Evolutionary conservation across 768 basidiomycete genomes (phyloP).

Genomic region (Trametes meyenii): DNA sequence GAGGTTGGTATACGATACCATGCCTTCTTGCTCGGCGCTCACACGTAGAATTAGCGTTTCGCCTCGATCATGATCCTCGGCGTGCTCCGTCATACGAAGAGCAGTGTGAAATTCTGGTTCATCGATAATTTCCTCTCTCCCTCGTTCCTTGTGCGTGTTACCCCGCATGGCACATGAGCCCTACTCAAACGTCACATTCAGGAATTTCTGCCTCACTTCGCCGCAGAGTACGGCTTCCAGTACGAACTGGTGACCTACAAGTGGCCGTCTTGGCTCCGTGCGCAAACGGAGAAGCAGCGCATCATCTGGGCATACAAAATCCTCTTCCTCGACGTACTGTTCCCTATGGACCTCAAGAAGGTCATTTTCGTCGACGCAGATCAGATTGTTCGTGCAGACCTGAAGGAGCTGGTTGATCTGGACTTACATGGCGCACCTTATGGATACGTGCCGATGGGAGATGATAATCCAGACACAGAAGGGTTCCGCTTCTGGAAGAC

Average conservation of each 20-base stretch:
- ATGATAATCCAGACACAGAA: slow-evolving; percentile 93
- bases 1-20: slow-evolving; percentile 58
- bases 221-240: slow-evolving; percentile 88
- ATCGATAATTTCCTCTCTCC: slow-evolving; percentile 99
- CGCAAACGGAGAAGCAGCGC: slow-evolving; percentile 96
- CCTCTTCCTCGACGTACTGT: slow-evolving; percentile 96
- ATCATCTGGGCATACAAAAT: slow-evolving; percentile 99
- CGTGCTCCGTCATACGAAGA: slow-evolving; percentile 91
- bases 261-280: slow-evolving; percentile 98
- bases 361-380: slow-evolving; percentile 99
- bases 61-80: slow-evolving; percentile 98
- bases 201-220: slow-evolving; percentile 95
- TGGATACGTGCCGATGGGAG: slow-evolving; percentile 97
- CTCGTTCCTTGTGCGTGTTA: slow-evolving; percentile 67
- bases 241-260: slow-evolving; percentile 99
- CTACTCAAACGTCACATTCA: slow-evolving; percentile 33
- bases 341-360: slow-evolving; percentile 98
- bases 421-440: slow-evolving; percentile 94
- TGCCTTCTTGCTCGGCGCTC: background rate
- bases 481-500: slow-evolving; percentile 99
- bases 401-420: slow-evolving; percentile 92
- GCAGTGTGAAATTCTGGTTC: slow-evolving; percentile 99
- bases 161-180: background rate
- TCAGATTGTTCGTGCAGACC: slow-evolving; percentile 95
- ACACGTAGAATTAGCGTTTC: slow-evolving; percentile 66